Conservation (phyloP, 1,284 basidiomycete genomes). For the Trichosporon asahii region DNA sequence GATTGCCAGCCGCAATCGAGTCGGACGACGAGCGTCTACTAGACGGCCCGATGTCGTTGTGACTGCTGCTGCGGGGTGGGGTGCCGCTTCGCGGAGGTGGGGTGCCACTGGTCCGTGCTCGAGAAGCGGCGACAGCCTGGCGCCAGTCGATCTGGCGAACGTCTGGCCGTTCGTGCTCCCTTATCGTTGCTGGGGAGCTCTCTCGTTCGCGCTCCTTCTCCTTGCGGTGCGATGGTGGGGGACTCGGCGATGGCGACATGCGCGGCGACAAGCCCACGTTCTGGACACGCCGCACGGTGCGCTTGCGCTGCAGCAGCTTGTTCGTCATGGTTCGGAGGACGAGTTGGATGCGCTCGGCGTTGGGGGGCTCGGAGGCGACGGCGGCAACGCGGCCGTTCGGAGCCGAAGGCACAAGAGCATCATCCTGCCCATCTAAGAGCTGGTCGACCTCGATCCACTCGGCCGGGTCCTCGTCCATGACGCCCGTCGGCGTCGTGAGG, state of each 20-base stretch:
- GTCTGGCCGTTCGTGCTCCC: conserved; percentile 7
- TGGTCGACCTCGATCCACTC: conserved; percentile 52
- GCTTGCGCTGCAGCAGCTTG: conserved; percentile 51
- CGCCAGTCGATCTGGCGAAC: conserved; percentile 14
- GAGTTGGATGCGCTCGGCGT: conserved; percentile 47
- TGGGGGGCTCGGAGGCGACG: conserved; percentile 24
- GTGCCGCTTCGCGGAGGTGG: not conserved
- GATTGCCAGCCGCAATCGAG: not conserved
- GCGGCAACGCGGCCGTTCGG: conserved; percentile 2
- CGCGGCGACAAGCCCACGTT: conserved; percentile 7
- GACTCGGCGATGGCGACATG: conserved; percentile 14
- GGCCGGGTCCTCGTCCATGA: conserved; percentile 28
- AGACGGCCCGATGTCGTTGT: not conserved
- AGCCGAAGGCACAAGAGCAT: not conserved
- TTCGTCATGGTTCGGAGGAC: conserved; percentile 54
- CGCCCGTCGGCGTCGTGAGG: conserved; percentile 6
- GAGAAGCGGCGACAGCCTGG: conserved; percentile 7
- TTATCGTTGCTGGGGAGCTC: not conserved
- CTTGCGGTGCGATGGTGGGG: conserved; percentile 8
- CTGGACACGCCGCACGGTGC: conserved; percentile 44
- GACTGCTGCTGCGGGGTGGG: conserved; percentile 8
- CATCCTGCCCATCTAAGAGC: conserved; percentile 22
- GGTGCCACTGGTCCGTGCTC: not conserved
- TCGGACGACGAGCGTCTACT: not conserved
- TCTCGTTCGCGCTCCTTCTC: conserved; percentile 5